Evolutionary conservation across 2,329 filamentous ascomycete genomes (phyloP).

Genomic region (Ophiostoma piceae): DNA sequence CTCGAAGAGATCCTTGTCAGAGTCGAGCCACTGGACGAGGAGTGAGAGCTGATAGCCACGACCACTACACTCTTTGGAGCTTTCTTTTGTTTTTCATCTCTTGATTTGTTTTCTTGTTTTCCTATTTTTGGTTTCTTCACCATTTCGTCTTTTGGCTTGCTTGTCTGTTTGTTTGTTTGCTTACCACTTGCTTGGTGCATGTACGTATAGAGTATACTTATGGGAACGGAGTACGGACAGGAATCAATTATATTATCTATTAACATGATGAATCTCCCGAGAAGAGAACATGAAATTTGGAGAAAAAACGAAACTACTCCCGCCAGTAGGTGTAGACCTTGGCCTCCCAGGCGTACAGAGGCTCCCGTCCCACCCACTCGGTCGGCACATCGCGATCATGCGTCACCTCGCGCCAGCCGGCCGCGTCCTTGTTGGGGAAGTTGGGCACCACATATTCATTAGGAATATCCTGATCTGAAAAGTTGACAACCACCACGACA

Average conservation of each 20-base stretch:
- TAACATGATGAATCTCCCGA: background rate
- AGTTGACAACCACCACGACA: constrained; percentile 2
- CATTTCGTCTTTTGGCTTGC: background rate
- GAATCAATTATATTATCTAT: constrained; percentile 5
- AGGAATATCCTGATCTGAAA: constrained; percentile 18
- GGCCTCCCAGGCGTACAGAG: constrained; percentile 29
- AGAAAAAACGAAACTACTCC: background rate
- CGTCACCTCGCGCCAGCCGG: constrained; percentile 29
- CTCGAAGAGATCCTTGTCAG: constrained; percentile 89
- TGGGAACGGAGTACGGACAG: constrained; percentile 12
- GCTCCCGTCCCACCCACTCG: constrained; percentile 30
- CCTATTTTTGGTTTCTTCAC: background rate
- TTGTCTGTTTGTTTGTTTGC: background rate
- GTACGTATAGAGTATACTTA: constrained; percentile 17
- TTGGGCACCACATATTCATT: constrained; percentile 28
- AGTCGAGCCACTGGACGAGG: constrained; percentile 80
- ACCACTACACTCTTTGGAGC: background rate
- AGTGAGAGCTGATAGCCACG: background rate
- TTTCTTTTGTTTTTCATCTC: background rate
- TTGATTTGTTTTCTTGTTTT: background rate
- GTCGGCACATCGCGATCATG: constrained; percentile 28
- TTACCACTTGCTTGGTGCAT: background rate
- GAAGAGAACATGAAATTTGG: background rate
- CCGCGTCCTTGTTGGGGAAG: constrained; percentile 26
- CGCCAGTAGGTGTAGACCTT: constrained; percentile 30